These are phyloP conservation scores for Lineolata rhizophorae DNA, from an alignment of 495 filamentous ascomycete genomes.

Conservation along the genomic window DNA sequence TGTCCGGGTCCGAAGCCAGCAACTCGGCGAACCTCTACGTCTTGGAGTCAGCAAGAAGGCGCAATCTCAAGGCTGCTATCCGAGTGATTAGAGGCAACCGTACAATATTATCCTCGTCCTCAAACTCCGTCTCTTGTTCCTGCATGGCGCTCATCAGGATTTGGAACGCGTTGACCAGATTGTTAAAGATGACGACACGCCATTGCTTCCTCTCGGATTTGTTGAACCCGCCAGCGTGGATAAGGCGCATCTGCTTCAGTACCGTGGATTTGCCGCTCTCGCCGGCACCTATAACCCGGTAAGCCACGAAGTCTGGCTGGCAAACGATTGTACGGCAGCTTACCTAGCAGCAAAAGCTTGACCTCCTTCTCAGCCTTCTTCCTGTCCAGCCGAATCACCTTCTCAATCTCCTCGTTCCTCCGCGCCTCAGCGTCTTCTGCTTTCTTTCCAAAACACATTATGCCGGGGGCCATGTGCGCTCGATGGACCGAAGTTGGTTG, in stretches of 20 bases:
- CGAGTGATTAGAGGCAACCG: no score
- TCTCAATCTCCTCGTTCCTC: slow-evolving; percentile 98
- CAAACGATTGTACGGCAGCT: slow-evolving; percentile 17
- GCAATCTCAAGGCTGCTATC: no score
- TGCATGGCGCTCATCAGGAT: slow-evolving; percentile 14
- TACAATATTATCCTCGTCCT: slow-evolving; percentile 16
- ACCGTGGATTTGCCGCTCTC: slow-evolving; percentile 99
- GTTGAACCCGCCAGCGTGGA: slow-evolving; percentile 62
- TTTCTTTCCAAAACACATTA: slow-evolving; percentile 19
- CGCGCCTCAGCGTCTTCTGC: slow-evolving; percentile 10
- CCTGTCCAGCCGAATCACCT: slow-evolving; percentile 87
- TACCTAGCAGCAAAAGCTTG: slow-evolving; percentile 97
- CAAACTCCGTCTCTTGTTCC: slow-evolving; percentile 15
- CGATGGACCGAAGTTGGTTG: no score
- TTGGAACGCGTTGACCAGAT: slow-evolving; percentile 74
- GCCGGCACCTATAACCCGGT: slow-evolving; percentile 53
- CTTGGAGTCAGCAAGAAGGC: no score
- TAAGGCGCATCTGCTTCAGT: slow-evolving; percentile 96
- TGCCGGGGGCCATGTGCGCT: slow-evolving; percentile 10
- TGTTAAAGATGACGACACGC: slow-evolving; percentile 98
- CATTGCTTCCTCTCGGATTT: slow-evolving; percentile 61
- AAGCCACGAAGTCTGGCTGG: slow-evolving; percentile 1
- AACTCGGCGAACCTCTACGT: slow-evolving; percentile 15
- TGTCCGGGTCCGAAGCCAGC: slow-evolving; percentile 54
- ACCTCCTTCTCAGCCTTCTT: slow-evolving; percentile 94